Base-by-base conservation (phyloP, 345 rosid genomes). In the Lenwebbia sp. region DNA sequence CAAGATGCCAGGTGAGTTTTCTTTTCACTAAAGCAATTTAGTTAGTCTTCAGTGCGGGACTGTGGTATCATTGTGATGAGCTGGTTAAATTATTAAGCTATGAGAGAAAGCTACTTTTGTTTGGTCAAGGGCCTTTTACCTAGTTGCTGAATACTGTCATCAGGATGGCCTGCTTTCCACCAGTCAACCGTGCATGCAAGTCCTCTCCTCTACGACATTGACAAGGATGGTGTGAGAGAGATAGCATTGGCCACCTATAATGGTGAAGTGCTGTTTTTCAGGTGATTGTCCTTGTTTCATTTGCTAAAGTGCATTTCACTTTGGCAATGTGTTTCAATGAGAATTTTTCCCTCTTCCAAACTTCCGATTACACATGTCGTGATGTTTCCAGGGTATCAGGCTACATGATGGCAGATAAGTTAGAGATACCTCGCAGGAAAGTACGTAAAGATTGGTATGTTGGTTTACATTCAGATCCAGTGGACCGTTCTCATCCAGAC, bases 121-220 rank as follows among this genome's bases (percentile, higher is more conserved):
- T 37, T 37, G 78, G 78, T 33, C 47, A 37, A 37, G 78, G 78
- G 78, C 78, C 78, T 70, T 70, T 70, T 22, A 70, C 47, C 47
- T 70, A 37, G 44, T 70, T 19, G 78, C 78, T 70, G 40, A 8
- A 70, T 70, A 19, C 19, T 85, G 89, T 53, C 86, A 58, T 88
- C 89, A 98, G 99, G 99, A 89, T 98, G 99, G 99, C 99, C 99
- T 85, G 98, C 99, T 75, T 98, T 95, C 89, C 99, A 98, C 88
- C 99, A 95, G 90, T 98, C 99, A 53, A 96, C 98, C 1, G 99
- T 96, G 90, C 99, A 98, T 92, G 89, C 99, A 5, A 98, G 98
- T 90, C 99, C 99, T 88, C 95, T 98, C 83, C 91, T 96, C 23
- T 95, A 91, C 81, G 99, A 98, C 89, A 95, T 98, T 84, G 99